Evolutionary conservation across 1,139 yeast species (phyloP).

Genomic region (Sugiyamaella xylanicola): DNA sequence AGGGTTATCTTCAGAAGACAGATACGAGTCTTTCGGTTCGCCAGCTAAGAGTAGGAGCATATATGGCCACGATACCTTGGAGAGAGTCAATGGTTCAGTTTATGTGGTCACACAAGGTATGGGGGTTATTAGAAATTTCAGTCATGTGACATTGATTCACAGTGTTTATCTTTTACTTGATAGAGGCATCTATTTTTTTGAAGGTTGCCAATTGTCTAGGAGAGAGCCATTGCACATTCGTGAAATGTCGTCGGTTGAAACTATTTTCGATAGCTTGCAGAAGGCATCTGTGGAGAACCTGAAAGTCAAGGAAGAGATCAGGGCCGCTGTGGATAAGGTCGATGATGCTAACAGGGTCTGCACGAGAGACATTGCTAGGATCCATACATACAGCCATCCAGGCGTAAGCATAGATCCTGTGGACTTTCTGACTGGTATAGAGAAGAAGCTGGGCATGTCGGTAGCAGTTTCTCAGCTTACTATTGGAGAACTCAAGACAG

Average conservation of each 20-base stretch:
- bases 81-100: no score
- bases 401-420: constrained; percentile 6
- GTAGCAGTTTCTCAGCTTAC: constrained; percentile 6
- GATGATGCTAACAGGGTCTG: constrained; percentile 25
- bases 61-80: no score
- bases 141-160: no score
- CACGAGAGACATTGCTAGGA: constrained; percentile 22
- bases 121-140: no score
- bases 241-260: constrained; percentile 14
- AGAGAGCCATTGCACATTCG: no score
- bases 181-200: no score
- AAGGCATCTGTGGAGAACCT: constrained; percentile 13
- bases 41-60: no score
- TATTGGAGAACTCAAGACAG: constrained; percentile 12
- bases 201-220: no score
- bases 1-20: no score
- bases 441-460: constrained; percentile 2
- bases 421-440: background rate
- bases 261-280: constrained; percentile 19
- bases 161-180: no score
- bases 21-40: no score
- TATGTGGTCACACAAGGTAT: no score
- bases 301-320: constrained; percentile 22
- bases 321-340: constrained; percentile 17
- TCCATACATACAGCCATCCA: constrained; percentile 24